Conservation (phyloP, 768 basidiomycete genomes). For the Crepidotus variabilis region DNA sequence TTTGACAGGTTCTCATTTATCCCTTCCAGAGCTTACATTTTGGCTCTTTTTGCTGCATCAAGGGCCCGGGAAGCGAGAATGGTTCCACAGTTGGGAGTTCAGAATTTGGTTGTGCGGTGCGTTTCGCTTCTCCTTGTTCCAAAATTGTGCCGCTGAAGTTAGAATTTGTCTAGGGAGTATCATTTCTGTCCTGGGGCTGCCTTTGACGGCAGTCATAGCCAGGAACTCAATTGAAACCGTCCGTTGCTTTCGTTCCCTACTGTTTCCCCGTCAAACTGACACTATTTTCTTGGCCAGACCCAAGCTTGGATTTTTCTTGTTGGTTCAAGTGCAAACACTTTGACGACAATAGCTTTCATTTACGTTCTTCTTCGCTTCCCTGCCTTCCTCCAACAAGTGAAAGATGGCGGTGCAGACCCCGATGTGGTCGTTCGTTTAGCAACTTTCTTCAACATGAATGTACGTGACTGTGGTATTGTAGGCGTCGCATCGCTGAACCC, state of each 20-base stretch:
- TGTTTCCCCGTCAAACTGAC: constrained; percentile 1
- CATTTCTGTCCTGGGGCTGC: constrained; percentile 66
- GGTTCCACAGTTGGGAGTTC: constrained; percentile 83
- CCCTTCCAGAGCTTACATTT: constrained; percentile 61
- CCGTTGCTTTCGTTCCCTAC: constrained; percentile 9
- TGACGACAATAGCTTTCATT: constrained; percentile 67
- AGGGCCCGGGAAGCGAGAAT: constrained; percentile 62
- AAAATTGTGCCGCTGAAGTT: not conserved
- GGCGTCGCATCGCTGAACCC: constrained; percentile 2
- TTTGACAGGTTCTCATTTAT: not conserved
- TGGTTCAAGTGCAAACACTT: constrained; percentile 62
- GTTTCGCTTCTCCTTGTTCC: constrained; percentile 11
- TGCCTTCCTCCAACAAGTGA: constrained; percentile 64
- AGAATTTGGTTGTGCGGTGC: constrained; percentile 66
- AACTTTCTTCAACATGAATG: constrained; percentile 78
- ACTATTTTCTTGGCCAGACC: constrained; percentile 36
- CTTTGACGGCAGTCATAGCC: constrained; percentile 59
- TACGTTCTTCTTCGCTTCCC: constrained; percentile 73
- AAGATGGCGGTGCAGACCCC: constrained; percentile 69
- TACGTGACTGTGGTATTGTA: constrained; percentile 29
- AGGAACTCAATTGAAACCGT: constrained; percentile 59
- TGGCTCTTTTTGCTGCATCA: constrained; percentile 84
- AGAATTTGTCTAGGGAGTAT: constrained; percentile 49
- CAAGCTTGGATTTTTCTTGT: constrained; percentile 74
- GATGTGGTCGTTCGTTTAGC: constrained; percentile 69